Evolutionary conservation across 2,329 filamentous ascomycete species (phyloP).

Genomic region (Lecanicillium sp.): DNA sequence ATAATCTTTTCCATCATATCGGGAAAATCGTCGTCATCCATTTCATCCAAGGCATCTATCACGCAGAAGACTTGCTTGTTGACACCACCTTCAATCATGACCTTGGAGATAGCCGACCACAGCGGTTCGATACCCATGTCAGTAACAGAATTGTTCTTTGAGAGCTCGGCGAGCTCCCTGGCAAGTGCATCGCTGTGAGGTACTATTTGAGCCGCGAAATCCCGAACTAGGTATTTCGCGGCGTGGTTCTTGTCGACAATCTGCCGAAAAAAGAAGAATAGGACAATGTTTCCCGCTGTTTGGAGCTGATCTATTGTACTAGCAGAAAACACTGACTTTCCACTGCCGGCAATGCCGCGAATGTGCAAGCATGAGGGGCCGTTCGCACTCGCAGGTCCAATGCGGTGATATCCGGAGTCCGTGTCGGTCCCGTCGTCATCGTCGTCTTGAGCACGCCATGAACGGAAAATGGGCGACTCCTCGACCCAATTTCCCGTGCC

Average conservation of each 20-base stretch:
- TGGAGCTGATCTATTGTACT: slow-evolving; percentile 10
- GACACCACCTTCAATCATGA: neutral
- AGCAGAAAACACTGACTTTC: slow-evolving; percentile 23
- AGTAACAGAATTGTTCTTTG: neutral
- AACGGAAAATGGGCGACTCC: slow-evolving; percentile 10
- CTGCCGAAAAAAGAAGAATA: slow-evolving; percentile 28
- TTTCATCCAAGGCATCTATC: slow-evolving; percentile 8
- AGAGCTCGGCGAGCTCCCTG: neutral
- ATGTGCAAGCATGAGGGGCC: slow-evolving; percentile 5
- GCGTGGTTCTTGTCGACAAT: slow-evolving; percentile 23
- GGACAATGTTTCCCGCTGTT: slow-evolving; percentile 13
- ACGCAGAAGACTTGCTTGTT: slow-evolving; percentile 4
- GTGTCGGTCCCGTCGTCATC: neutral
- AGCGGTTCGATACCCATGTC: neutral
- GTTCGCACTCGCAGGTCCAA: neutral
- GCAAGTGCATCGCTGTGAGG: slow-evolving; percentile 1
- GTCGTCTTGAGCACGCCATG: neutral
- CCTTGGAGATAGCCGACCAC: slow-evolving; percentile 1
- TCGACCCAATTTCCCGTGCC: slow-evolving; percentile 18
- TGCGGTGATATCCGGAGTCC: slow-evolving; percentile 2
- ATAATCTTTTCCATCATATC: slow-evolving; percentile 2
- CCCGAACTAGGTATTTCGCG: slow-evolving; percentile 7
- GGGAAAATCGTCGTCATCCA: slow-evolving; percentile 6
- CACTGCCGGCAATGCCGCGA: slow-evolving; percentile 8
- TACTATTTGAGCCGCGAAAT: slow-evolving; percentile 8